These are phyloP conservation scores for Platanus orientalis DNA, from an alignment of 164 flowering plant genomes.

Conservation along the genomic window DNA sequence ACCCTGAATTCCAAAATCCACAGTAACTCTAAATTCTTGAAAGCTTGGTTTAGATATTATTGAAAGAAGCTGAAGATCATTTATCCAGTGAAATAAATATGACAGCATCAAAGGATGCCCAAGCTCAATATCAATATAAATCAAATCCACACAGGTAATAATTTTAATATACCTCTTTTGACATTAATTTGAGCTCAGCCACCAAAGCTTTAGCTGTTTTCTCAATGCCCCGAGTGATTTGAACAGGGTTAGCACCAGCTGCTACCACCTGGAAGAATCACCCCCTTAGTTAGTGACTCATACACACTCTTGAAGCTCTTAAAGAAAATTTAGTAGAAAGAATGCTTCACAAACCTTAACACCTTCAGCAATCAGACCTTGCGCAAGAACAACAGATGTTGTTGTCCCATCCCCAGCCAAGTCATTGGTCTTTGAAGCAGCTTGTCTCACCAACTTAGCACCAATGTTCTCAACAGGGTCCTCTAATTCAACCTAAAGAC, in stretches of 20 bases:
- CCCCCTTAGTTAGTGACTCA: not conserved
- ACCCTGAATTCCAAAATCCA: not conserved
- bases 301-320: not conserved
- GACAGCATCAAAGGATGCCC: not conserved
- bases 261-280: conserved; percentile 51
- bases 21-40: not conserved
- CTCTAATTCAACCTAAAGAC: conserved; percentile 65
- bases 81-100: not conserved
- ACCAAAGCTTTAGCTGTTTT: conserved; percentile 69
- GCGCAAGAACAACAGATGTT: conserved; percentile 80
- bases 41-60: not conserved
- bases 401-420: conserved; percentile 88
- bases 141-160: not conserved
- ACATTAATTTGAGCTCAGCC: conserved; percentile 47
- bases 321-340: not conserved
- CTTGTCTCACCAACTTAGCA: conserved; percentile 74
- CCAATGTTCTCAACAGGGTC: conserved; percentile 84
- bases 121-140: not conserved
- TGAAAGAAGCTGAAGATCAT: not conserved
- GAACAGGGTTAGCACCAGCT: conserved; percentile 81
- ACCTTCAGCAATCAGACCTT: conserved; percentile 73
- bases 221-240: conserved; percentile 76
- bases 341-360: conserved; percentile 46
- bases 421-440: conserved; percentile 81
- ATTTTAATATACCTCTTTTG: conserved; percentile 49